Evolutionary conservation across 805 yeast species (phyloP).

Genomic region (Metschnikowia dekortorum): DNA sequence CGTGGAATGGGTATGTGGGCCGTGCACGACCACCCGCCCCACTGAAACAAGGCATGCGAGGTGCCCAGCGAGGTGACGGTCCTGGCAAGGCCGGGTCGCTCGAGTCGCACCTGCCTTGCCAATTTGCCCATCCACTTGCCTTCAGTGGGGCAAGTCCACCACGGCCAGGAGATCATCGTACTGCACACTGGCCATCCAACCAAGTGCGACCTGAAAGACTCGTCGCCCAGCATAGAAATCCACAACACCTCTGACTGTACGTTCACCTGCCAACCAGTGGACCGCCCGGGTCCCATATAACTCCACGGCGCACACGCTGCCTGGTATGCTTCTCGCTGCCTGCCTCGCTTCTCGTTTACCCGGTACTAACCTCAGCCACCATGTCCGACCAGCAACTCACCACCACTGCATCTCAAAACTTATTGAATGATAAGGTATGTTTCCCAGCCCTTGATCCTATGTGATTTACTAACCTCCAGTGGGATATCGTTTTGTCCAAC

Average conservation of each 20-base stretch:
- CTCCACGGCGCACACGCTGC: too few relatives aligned
- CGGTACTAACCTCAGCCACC: constrained; percentile 7
- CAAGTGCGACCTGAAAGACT: constrained; percentile 11
- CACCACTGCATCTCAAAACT: constrained; percentile 46
- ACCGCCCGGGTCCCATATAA: neutral
- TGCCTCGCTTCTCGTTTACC: neutral
- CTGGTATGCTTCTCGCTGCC: too few relatives aligned
- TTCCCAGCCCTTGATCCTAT: neutral
- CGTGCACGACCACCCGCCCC: neutral
- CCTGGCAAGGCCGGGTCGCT: too few relatives aligned
- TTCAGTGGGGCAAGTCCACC: neutral
- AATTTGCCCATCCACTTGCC: neutral
- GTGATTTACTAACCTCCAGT: constrained; percentile 28
- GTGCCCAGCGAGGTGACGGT: too few relatives aligned
- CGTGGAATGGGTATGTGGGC: neutral
- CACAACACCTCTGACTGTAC: constrained; percentile 2
- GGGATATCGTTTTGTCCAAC: constrained; percentile 97
- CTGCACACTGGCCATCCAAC: constrained; percentile 11
- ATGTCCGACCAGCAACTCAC: constrained; percentile 33
- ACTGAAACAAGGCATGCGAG: too few relatives aligned
- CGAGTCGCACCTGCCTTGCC: too few relatives aligned
- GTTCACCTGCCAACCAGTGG: neutral
- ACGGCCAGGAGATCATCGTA: neutral
- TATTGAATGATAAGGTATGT: constrained; percentile 54
- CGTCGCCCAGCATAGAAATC: neutral